Evolutionary conservation across 176 grass and related monocot species (phyloP), one percentile per base, ranked within the genome.

Genomic region (Hsuehochloa calcarea): DNA sequence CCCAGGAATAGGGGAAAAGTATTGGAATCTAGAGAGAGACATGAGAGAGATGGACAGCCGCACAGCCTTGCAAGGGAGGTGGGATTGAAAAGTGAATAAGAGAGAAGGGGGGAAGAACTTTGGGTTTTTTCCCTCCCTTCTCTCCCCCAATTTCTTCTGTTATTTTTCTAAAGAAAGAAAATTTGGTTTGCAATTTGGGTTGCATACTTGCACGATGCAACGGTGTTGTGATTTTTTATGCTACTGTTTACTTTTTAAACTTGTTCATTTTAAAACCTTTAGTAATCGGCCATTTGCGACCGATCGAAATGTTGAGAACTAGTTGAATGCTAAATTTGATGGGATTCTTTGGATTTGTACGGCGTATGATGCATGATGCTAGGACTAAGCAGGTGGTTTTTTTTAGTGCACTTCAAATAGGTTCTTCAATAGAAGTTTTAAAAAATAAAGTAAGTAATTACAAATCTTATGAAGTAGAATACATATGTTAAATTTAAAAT

Each of bases 1-100:
- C 79, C 88, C 74, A 79, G 79, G 55, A 73, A 83, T 80, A 49
- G 58, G 16, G 81, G 84, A 58, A 78, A 90, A 85, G 88, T 78
- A 90, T 90, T 73, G 73, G 66, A 77, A 86, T 90, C 65, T 86
- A 44, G n/a, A 75, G 40, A 20, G 35, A 22, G 59, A 23, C 70
- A 40, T 3, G n/a, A 47, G 56, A 40, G 44, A 29, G 68, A 65
- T 40, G 26, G 61, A 45, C 59, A 72, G 55, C 65, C 55, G 69
- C 22, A 59, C 31, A 82, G 38, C 70, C 61, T 68, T 76, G 61
- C 61, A 49, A 47, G 51, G 51, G 15, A 54, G 17, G 41, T 46
- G 41, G 55, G 74, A 80, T 61, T 75, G 61, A 75, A 75, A 74
- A 68, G 77, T 7, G 76, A 29, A 25, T 14, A 61, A 23, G 29